These are phyloP conservation scores for Leishmania turanica DNA, from an alignment of 208 protist species.

Conservation along the genomic window DNA sequence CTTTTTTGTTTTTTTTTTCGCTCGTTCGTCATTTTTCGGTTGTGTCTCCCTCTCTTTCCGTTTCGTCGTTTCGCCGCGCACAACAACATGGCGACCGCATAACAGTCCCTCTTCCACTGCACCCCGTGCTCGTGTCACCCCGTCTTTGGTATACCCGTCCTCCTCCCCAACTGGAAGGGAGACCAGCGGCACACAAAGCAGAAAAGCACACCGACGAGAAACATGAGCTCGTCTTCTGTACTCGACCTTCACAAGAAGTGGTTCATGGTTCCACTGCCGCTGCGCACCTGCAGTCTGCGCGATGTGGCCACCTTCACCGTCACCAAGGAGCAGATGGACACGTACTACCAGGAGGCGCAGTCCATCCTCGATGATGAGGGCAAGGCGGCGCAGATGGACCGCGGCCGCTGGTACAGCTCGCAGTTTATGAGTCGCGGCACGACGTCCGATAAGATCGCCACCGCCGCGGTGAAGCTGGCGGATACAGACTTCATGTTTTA, in stretches of 20 bases:
- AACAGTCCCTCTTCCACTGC: not conserved
- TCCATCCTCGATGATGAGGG: constrained; percentile 65
- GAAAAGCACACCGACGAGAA: not conserved
- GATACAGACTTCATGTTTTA: constrained; percentile 94
- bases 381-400: constrained; percentile 63
- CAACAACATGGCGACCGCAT: not conserved
- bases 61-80: not conserved
- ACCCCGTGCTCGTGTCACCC: not conserved
- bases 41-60: constrained; percentile 6
- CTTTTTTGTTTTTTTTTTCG: not conserved
- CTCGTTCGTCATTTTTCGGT: not conserved
- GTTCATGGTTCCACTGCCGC: constrained; percentile 74
- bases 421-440: constrained; percentile 91
- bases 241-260: constrained; percentile 84
- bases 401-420: constrained; percentile 84
- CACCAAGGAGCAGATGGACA: constrained; percentile 84
- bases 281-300: constrained; percentile 83
- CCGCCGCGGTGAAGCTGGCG: constrained; percentile 88
- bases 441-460: constrained; percentile 85
- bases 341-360: constrained; percentile 84
- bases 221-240: constrained; percentile 37
- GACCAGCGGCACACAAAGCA: not conserved
- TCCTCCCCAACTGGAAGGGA: too few relatives aligned
- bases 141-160: not conserved
- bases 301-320: constrained; percentile 79